Conservation (phyloP, 148 eudicot genomes). For the Persicaria maculosa region DNA sequence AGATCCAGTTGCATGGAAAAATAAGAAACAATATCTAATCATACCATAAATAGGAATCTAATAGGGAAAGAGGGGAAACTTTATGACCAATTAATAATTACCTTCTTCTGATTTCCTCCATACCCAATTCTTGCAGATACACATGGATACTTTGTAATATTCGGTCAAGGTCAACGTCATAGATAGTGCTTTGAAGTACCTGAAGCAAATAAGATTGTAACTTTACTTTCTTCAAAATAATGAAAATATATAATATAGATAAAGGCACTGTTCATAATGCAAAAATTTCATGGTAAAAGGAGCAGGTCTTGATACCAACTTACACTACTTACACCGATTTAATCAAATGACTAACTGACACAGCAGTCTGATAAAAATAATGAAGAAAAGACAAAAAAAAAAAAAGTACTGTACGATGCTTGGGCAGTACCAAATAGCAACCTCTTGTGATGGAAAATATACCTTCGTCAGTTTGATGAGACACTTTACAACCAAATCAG, state of each 20-base stretch:
- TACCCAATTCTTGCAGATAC: constrained; percentile 90
- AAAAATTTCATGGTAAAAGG: constrained; percentile 1
- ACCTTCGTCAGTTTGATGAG: constrained; percentile 95
- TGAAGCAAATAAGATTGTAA: constrained; percentile 16
- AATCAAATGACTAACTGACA: background rate
- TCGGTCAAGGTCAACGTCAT: constrained; percentile 92
- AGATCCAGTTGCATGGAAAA: background rate
- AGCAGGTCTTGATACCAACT: background rate
- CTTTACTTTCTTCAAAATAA: background rate
- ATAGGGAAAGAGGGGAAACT: background rate
- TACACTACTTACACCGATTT: background rate
- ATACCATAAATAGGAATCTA: background rate
- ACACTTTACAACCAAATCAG: constrained; percentile 96
- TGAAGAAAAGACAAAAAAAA: too few relatives aligned
- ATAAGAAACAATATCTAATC: constrained; percentile 10
- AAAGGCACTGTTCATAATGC: background rate
- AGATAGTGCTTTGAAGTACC: constrained; percentile 95
- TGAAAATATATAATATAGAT: background rate
- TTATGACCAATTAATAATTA: constrained; percentile 18
- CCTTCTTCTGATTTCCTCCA: constrained; percentile 99
- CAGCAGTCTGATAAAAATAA: background rate
- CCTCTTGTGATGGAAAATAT: background rate
- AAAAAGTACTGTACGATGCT: too few relatives aligned
- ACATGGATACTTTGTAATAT: constrained; percentile 94
- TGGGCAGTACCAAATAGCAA: too few relatives aligned